These are phyloP conservation scores for Achlya hypogyna DNA, from an alignment of 352 stramenopile genomes.

Conservation along the genomic window DNA sequence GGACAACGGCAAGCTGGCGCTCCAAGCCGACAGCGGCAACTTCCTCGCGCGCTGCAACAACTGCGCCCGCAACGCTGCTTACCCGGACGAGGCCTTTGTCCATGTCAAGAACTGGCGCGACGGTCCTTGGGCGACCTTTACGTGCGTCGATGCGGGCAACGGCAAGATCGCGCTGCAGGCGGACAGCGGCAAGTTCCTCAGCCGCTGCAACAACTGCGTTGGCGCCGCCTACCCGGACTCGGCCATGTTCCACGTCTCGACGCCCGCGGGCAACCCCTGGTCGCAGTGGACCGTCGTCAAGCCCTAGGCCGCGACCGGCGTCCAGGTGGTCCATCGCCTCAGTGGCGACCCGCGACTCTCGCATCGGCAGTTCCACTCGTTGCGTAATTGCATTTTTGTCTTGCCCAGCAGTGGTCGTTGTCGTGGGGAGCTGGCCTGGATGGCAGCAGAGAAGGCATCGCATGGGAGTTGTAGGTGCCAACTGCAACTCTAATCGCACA, in stretches of 20 bases:
- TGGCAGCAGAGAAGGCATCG: too few species aligned
- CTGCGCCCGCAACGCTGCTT: neutral
- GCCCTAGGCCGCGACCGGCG: too few species aligned
- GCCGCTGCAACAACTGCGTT: conserved; percentile 5
- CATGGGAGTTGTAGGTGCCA: too few species aligned
- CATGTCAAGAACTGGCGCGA: neutral
- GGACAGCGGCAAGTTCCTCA: conserved; percentile 9
- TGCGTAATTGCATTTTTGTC: too few species aligned
- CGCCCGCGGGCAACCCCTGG: too few species aligned
- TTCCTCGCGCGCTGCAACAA: conserved; percentile 14
- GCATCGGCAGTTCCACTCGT: too few species aligned
- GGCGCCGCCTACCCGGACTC: conserved; percentile 2
- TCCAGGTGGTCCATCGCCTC: too few species aligned
- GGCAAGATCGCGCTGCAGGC: conserved; percentile 14
- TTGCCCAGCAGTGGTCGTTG: too few species aligned
- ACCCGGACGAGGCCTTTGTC: neutral
- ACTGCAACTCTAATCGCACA: too few species aligned
- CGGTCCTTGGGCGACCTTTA: neutral
- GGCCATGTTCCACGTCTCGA: neutral
- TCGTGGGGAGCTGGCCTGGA: too few species aligned
- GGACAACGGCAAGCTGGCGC: conserved; percentile 11
- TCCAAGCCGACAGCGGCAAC: conserved; percentile 10
- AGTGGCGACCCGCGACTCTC: too few species aligned
- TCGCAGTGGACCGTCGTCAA: neutral
- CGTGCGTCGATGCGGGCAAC: conserved; percentile 3